A percentile compares a stretch with the other conserved stretches of the same genome.
These are phyloP conservation scores for Ogataea neopini DNA, from an alignment of 805 yeast species.

Conservation along the genomic window DNA sequence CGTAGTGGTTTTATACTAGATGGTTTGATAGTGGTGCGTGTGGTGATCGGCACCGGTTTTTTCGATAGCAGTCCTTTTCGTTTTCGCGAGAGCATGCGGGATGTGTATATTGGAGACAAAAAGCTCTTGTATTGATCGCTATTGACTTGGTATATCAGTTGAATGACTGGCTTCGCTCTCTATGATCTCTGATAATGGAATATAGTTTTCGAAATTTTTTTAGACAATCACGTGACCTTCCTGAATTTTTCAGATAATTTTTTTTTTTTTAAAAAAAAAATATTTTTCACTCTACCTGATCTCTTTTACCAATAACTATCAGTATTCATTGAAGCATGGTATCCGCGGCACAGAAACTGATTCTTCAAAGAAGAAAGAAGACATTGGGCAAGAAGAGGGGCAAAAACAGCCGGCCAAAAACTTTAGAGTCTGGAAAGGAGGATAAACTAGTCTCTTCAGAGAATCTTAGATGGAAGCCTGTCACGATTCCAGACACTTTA, in stretches of 20 bases:
- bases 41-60: constrained; percentile 35
- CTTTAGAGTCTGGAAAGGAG: constrained; percentile 1
- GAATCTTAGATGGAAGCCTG: constrained; percentile 73
- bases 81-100: constrained; percentile 3
- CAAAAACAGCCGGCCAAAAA: constrained; percentile 7
- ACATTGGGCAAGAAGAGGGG: constrained; percentile 9
- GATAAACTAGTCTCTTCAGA: constrained; percentile 45
- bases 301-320: too few relatives aligned
- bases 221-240: constrained; percentile 2
- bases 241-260: constrained; percentile 3
- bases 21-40: constrained; percentile 35
- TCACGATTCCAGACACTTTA: constrained; percentile 77
- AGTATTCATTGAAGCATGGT: constrained; percentile 18
- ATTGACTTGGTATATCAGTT: too few relatives aligned
- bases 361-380: constrained; percentile 21
- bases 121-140: too few relatives aligned
- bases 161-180: too few relatives aligned
- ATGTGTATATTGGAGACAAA: neutral
- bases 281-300: neutral
- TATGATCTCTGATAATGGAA: too few relatives aligned
- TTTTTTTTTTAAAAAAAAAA: constrained; percentile 6
- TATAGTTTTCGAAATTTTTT: constrained; percentile 10
- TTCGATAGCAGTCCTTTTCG: constrained; percentile 31
- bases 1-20: constrained; percentile 61
- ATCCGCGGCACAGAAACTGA: constrained; percentile 16